phyloP scores from a whole-genome alignment of 768 basidiomycete species.

The Leucosporidium scottii region DNA sequence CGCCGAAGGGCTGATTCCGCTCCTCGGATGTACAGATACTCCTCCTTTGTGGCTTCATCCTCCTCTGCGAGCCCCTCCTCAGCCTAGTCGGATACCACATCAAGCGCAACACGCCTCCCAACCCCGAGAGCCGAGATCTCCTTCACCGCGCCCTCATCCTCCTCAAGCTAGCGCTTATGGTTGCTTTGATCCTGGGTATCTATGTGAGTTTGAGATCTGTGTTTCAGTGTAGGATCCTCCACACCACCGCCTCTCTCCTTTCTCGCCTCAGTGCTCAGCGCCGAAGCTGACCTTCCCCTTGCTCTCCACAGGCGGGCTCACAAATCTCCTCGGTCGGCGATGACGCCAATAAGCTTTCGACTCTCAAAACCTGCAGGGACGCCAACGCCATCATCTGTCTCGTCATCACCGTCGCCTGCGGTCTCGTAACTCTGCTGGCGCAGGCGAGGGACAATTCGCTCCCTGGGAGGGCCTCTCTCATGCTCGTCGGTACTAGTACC shows the following conservation, averaged over 20 bases:
- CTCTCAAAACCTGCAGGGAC: not conserved
- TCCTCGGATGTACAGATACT: not conserved
- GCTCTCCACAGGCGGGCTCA: not conserved
- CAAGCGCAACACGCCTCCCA: not conserved
- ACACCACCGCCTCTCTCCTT: not conserved
- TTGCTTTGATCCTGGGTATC: not conserved
- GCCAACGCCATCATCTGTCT: slow-evolving; percentile 4
- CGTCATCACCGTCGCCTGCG: not conserved
- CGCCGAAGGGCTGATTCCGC: not conserved
- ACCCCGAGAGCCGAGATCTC: not conserved
- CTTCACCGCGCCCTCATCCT: not conserved
- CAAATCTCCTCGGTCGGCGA: not conserved
- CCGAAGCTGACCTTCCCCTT: not conserved
- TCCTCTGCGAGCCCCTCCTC: not conserved
- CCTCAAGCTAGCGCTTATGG: not conserved
- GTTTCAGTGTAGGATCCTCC: not conserved
- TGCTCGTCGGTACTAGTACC: not conserved
- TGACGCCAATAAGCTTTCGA: not conserved
- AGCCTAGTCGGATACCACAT: not conserved
- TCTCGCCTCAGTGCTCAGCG: not conserved
- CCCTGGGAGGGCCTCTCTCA: not conserved
- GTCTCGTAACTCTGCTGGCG: not conserved
- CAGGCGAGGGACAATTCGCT: not conserved
- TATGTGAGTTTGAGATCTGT: no score
- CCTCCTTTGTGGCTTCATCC: slow-evolving; percentile 2